Base-by-base conservation (phyloP, 2,329 filamentous ascomycete species). In the Ophiobolus disseminans region DNA sequence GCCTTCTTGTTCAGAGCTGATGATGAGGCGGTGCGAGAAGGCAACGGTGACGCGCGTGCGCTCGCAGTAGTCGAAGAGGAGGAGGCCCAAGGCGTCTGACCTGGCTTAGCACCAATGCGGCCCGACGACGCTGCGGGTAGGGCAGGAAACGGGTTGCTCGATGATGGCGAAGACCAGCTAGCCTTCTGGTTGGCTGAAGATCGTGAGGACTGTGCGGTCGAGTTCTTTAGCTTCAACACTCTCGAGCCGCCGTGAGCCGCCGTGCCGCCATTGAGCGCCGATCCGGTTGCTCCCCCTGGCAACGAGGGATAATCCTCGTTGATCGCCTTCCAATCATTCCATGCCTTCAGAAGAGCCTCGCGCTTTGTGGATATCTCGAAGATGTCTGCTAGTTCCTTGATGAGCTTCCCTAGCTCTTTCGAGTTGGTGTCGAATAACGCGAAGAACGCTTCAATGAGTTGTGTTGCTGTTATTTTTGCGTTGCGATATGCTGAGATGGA, bases 301-400 rank as follows among this genome's bases (percentile, higher is more conserved):
- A 97, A 78, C 1, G 89, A 90, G 0, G 93, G 93, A 61, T 97
- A 97, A 70, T 97, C 92, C 73, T 97, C 92, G 59, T 96, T 95
- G 75, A 96, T 94, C 28, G 91, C 91, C 37, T 90, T 90, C 90
- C 93, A 97, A 73, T 96, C 90, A 61, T 91, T 90, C 91, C 93
- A 97, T 1, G 92, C 90, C 63, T 88, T 88, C 20, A 91, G 83
- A 3, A 99, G 77, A 0, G 78, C 80, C 42, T 88, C 86, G 1
- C 85, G 85, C 69, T 96, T 96, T 14, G 73, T 69, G 40, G 87
- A 82, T 60, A 95, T 88, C 61, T 99, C 93, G 62, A 94, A 97
- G 9, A 99, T 85, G 42, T 97, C 93, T 4, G 93, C 89, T 3
- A 97, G 83, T 69, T 99, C 94, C 53, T 93, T 89, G 54, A 97